Percentiles rank a stretch among this genome's conserved stretches.
Conservation (phyloP, 768 basidiomycete species). For the Pisolithus orientalis region DNA sequence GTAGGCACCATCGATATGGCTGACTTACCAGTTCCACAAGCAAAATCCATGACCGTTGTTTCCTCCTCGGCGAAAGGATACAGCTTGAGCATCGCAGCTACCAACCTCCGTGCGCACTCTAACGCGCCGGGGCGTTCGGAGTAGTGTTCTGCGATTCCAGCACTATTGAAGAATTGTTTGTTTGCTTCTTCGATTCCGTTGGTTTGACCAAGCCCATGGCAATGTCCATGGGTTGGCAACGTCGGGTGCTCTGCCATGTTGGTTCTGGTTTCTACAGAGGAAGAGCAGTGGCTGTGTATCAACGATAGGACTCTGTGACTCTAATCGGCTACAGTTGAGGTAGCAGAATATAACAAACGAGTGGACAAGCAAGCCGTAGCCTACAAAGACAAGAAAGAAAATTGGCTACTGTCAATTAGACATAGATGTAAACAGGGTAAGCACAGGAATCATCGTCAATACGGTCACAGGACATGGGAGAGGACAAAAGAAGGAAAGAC, state of each 20-base stretch:
- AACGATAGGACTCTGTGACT: too few species aligned
- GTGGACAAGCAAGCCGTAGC: too few species aligned
- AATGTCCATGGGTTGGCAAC: background rate
- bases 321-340: too few species aligned
- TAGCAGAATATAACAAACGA: too few species aligned
- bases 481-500: background rate
- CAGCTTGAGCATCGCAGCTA: conserved; percentile 22
- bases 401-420: background rate
- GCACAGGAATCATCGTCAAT: background rate
- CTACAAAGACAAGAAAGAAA: too few species aligned
- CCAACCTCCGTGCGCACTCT: conserved; percentile 17
- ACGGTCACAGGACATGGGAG: background rate
- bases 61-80: conserved; percentile 48
- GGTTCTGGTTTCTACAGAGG: background rate
- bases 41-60: conserved; percentile 68
- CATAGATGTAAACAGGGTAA: background rate
- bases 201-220: background rate
- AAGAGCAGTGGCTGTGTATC: too few species aligned
- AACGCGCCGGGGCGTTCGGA: conserved; percentile 16
- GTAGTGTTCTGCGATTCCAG: conserved; percentile 16
- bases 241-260: background rate
- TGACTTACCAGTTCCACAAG: conserved; percentile 60
- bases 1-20: background rate
- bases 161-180: conserved; percentile 17
- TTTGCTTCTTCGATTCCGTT: conserved; percentile 18